Base-by-base conservation (phyloP, 331 rosid genomes). In the Quercus lobata region DNA sequence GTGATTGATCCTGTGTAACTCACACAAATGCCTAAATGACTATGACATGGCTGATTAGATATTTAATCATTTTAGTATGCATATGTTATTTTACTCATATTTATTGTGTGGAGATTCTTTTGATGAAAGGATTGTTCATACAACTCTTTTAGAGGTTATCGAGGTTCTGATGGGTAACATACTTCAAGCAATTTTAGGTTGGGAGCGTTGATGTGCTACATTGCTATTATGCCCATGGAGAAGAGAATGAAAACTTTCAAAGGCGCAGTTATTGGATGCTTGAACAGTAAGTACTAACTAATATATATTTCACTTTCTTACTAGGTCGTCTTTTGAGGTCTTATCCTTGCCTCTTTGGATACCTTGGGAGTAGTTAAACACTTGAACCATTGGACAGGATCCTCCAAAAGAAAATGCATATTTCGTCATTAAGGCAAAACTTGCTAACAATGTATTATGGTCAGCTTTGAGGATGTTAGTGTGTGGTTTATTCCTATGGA, bases 181-280 rank as follows among this genome's bases (percentile, higher is more conserved):
- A 62, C 79, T 85, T 86, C 80, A 84, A 82, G 85, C 86, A 82
- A 79, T 83, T 82, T 83, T 88, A 93, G 98, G 98, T 92, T 78
- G 98, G 98, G 79, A 93, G 98, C 79, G 82, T 93, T 83, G 98
- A 93, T 86, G 96, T 88, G 77, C 79, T 93, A 73, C 97, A 93
- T 75, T 93, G 98, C 89, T 93, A 93, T 86, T 93, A 93, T 81
- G 98, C 98, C 52, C 98, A 93, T 83, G 98, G 98, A 75, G 98
- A 93, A 88, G 98, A 93, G 69, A 89, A 93, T 74, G 98, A 92
- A 83, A 90, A 71, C 81, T 93, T 93, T 82, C 98, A 93, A 78
- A 91, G 98, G 84, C 96, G 98, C 71, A 86, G 98, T 89, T 93
- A 93, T 84, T 93, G 98, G 98, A 77, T 92, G 96, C 98, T 93